These are phyloP conservation scores for Podospora comata DNA, from an alignment of 495 filamentous ascomycete species.

Conservation along the genomic window DNA sequence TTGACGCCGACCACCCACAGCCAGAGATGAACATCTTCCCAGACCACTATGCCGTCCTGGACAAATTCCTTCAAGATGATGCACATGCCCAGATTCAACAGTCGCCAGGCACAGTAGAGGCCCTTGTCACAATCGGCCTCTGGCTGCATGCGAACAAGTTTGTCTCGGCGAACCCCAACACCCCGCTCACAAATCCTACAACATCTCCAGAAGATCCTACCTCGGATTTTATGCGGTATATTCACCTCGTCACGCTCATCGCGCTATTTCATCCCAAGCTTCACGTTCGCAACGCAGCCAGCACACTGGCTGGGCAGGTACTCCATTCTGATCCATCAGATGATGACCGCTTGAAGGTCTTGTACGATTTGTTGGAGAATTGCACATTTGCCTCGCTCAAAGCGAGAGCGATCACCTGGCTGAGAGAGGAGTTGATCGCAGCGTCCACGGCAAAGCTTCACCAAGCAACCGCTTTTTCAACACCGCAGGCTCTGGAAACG, in stretches of 20 bases:
- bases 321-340: slow-evolving; percentile 75
- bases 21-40: slow-evolving; percentile 61
- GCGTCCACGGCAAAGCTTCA: slow-evolving; percentile 30
- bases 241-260: slow-evolving; percentile 61
- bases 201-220: slow-evolving; percentile 24
- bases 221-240: slow-evolving; percentile 51
- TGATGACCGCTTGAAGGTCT: slow-evolving; percentile 66
- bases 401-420: slow-evolving; percentile 78
- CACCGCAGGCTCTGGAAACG: slow-evolving; percentile 46
- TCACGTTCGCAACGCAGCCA: slow-evolving; percentile 67
- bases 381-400: slow-evolving; percentile 74
- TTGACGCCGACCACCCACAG: slow-evolving; percentile 43
- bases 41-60: slow-evolving; percentile 56
- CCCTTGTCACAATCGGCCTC: slow-evolving; percentile 49
- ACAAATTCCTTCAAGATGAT: slow-evolving; percentile 55
- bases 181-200: slow-evolving; percentile 18
- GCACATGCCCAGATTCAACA: slow-evolving; percentile 35
- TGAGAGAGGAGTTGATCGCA: slow-evolving; percentile 76
- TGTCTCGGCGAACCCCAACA: slow-evolving; percentile 25
- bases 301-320: slow-evolving; percentile 66
- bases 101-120: slow-evolving; percentile 44
- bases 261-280: slow-evolving; percentile 67
- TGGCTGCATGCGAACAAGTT: slow-evolving; percentile 44
- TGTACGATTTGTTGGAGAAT: slow-evolving; percentile 77
- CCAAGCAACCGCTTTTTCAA: slow-evolving; percentile 55